Conservation (phyloP, 1,139 yeast species). For the Kodamaea arcana region DNA sequence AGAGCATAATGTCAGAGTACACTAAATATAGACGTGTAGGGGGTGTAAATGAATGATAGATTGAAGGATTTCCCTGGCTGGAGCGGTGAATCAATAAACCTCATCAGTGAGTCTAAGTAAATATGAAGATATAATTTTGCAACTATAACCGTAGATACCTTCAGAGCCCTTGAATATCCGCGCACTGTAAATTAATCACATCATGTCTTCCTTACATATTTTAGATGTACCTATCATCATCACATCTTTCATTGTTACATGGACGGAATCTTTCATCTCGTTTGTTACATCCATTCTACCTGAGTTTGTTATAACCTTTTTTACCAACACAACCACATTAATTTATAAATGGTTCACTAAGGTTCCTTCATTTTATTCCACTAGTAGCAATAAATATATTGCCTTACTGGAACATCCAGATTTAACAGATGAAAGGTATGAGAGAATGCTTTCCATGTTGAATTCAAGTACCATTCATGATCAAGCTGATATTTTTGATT, state of each 20-base stretch:
- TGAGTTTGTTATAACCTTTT: constrained; percentile 23
- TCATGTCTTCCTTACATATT: constrained; percentile 3
- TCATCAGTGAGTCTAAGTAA: too few relatives aligned
- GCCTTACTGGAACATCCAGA: constrained; percentile 10
- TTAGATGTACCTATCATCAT: constrained; percentile 8
- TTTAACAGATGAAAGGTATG: constrained; percentile 20
- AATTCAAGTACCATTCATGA: constrained; percentile 31
- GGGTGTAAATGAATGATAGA: too few relatives aligned
- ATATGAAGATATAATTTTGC: too few relatives aligned
- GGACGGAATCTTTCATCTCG: constrained; percentile 37
- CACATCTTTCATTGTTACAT: constrained; percentile 33
- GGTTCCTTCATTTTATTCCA: constrained; percentile 22
- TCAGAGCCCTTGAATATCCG: too few relatives aligned
- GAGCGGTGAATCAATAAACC: too few relatives aligned
- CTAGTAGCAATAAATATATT: constrained; percentile 9
- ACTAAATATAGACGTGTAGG: too few relatives aligned
- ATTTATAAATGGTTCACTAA: constrained; percentile 24
- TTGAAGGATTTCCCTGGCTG: too few relatives aligned
- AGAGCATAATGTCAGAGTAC: too few relatives aligned
- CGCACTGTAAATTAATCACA: too few relatives aligned
- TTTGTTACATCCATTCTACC: constrained; percentile 35
- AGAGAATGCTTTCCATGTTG: constrained; percentile 29
- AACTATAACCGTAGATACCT: too few relatives aligned
- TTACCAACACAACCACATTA: constrained; percentile 25
- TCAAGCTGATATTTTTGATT: constrained; percentile 38